These are phyloP conservation scores for Suillus plorans DNA, from an alignment of 768 basidiomycete species.

Conservation along the genomic window DNA sequence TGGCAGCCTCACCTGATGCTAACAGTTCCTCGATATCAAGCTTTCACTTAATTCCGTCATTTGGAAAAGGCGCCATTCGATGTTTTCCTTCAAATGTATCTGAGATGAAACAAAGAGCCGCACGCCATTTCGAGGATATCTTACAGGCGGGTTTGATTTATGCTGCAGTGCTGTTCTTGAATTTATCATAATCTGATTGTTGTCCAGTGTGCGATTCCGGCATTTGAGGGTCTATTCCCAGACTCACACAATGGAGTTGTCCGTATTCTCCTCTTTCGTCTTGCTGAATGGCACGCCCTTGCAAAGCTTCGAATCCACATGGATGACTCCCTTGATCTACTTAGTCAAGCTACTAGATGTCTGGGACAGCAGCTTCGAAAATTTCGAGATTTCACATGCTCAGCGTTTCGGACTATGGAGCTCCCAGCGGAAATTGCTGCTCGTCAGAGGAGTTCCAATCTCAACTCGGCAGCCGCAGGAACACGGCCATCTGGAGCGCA, in stretches of 20 bases:
- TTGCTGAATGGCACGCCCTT: slow-evolving; percentile 17
- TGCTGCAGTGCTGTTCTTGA: neutral
- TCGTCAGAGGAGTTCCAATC: slow-evolving; percentile 5
- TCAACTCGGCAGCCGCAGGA: neutral
- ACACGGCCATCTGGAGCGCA: neutral
- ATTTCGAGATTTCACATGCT: neutral
- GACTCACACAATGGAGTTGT: slow-evolving; percentile 20
- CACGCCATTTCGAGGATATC: too few species aligned
- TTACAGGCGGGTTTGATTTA: neutral
- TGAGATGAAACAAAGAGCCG: too few species aligned
- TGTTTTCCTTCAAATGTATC: slow-evolving; percentile 20
- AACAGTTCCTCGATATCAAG: slow-evolving; percentile 3
- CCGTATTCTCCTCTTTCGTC: slow-evolving; percentile 20
- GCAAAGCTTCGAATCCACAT: slow-evolving; percentile 11
- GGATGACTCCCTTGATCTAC: neutral
- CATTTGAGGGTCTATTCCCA: slow-evolving; percentile 30
- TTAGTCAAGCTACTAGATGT: neutral
- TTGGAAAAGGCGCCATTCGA: slow-evolving; percentile 32
- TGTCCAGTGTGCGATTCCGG: slow-evolving; percentile 36
- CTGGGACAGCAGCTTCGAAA: neutral
- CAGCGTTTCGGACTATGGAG: slow-evolving; percentile 19
- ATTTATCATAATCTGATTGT: too few species aligned
- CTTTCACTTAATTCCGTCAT: slow-evolving; percentile 15
- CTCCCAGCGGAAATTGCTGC: slow-evolving; percentile 18
- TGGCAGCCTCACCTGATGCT: neutral